Percentiles rank a stretch among this genome's conserved stretches.
These are phyloP conservation scores for Harringtonia aguacate DNA, from an alignment of 2,329 filamentous ascomycete species.

Conservation along the genomic window DNA sequence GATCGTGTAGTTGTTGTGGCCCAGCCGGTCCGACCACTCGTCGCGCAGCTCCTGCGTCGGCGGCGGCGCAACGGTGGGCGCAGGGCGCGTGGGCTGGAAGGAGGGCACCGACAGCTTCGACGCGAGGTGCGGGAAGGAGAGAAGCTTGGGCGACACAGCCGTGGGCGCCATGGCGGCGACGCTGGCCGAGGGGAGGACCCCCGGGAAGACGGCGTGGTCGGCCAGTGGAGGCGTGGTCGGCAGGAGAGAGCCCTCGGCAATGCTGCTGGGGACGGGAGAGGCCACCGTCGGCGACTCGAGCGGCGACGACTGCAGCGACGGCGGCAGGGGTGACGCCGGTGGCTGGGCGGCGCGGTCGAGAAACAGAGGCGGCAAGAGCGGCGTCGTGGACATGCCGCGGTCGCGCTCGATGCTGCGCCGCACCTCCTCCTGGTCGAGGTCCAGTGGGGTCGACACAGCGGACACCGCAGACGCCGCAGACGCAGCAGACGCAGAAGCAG, in stretches of 20 bases:
- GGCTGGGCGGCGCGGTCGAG: slow-evolving; percentile 34
- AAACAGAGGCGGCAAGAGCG: slow-evolving; percentile 74
- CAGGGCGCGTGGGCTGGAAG: slow-evolving; percentile 51
- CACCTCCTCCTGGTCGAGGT: slow-evolving; percentile 35
- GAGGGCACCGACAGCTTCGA: slow-evolving; percentile 69
- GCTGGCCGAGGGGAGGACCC: slow-evolving; percentile 15
- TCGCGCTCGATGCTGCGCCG: slow-evolving; percentile 44
- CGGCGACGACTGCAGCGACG: slow-evolving; percentile 70
- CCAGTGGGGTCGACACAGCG: too few relatives aligned
- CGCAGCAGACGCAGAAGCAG: not conserved
- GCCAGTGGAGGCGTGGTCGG: not conserved
- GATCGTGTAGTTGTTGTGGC: slow-evolving; percentile 91
- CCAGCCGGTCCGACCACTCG: slow-evolving; percentile 74
- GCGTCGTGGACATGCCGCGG: slow-evolving; percentile 61
- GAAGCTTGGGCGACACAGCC: not conserved
- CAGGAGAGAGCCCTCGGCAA: not conserved
- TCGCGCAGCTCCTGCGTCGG: slow-evolving; percentile 56
- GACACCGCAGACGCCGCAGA: too few relatives aligned
- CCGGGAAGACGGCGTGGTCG: not conserved
- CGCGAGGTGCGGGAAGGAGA: slow-evolving; percentile 63
- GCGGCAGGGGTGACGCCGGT: slow-evolving; percentile 19
- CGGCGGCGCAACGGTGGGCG: slow-evolving; percentile 44
- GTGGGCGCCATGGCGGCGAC: slow-evolving; percentile 13
- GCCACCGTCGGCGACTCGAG: slow-evolving; percentile 43
- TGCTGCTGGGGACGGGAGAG: not conserved